A percentile compares a stretch with the other conserved stretches of the same genome.
Conservation (phyloP, 768 basidiomycete genomes). For the Lentinula boryana region DNA sequence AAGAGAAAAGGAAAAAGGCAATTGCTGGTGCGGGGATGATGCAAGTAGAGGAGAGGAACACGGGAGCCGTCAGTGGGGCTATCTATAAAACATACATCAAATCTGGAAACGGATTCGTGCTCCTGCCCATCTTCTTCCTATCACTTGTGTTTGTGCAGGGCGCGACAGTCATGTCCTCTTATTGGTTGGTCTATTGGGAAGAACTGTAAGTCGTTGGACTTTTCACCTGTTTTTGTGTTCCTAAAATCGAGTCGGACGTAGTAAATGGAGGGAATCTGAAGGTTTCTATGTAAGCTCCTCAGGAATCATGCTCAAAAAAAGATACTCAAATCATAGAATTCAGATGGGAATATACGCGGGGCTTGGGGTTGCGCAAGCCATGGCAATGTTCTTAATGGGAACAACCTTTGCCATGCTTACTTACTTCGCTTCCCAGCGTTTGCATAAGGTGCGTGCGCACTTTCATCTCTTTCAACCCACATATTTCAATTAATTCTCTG, state of each 20-base stretch:
- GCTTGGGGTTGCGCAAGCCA: slow-evolving; percentile 65
- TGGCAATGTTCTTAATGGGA: slow-evolving; percentile 66
- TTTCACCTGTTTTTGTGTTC: background rate
- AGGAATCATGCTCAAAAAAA: background rate
- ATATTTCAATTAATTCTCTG: background rate
- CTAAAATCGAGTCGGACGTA: slow-evolving; percentile 16
- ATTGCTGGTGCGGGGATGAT: slow-evolving; percentile 52
- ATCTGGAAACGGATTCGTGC: slow-evolving; percentile 61
- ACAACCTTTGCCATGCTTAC: slow-evolving; percentile 58
- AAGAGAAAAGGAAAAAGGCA: slow-evolving; percentile 27
- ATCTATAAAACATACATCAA: slow-evolving; percentile 59
- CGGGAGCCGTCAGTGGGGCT: slow-evolving; percentile 54
- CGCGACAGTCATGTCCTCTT: slow-evolving; percentile 63
- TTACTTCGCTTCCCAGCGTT: slow-evolving; percentile 66
- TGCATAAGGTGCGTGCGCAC: slow-evolving; percentile 48
- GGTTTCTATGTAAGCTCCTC: slow-evolving; percentile 62
- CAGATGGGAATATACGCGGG: slow-evolving; percentile 81
- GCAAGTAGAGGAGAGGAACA: slow-evolving; percentile 81
- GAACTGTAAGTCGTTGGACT: slow-evolving; percentile 35
- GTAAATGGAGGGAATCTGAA: slow-evolving; percentile 49
- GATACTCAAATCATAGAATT: slow-evolving; percentile 1
- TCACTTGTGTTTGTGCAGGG: slow-evolving; percentile 65
- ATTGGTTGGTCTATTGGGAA: slow-evolving; percentile 90
- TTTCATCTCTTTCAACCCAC: background rate
- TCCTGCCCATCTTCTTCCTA: slow-evolving; percentile 60